Base-by-base conservation (phyloP, 2,329 filamentous ascomycete genomes). In the Fusarium protoensiforme region DNA sequence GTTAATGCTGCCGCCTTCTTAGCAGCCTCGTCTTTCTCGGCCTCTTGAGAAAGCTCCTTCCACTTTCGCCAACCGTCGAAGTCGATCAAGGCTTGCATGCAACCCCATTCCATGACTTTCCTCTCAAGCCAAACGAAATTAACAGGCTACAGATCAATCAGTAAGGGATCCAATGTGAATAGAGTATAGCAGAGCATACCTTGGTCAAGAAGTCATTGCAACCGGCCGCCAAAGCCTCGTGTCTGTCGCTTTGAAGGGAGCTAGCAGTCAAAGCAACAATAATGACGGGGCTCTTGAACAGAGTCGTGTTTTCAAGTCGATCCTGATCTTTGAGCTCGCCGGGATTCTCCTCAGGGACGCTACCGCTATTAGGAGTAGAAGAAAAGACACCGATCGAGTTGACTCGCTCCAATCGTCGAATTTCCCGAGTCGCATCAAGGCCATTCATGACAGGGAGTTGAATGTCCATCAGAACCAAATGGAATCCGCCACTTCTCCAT, bases 171-270 rank as follows among this genome's bases (percentile, higher is more conserved):
- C 41, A 3, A 16, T 8, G 29, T 11, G 24, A 2, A 18, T 16
- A 11, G 10, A 43, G 46, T 5, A 13, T 9, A 10, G 8, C 14
- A 31, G 29, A 38, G 75, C 88, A 75, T 86, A 96, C 95, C 92
- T 98, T 98, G 70, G 96, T 98, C 81, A 99, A 86, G 83, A 98
- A 99, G 83, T 99, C 96, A 81, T 99, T 99, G 82, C 96, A 98
- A 6, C 96, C 96, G 41, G 96, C 96, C 31, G 96, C 96, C 77
- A 98, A 85, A 5, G 96, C 96, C 82, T 98, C 95, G 80, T 98
- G 95, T 74, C 96, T 90, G 85, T 99, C 96, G 80, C 94, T 97
- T 83, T 98, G 96, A 79, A 99, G 85, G 69, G 94, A 97, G 77
- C 94, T 97, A 13, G 96, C 96, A 31, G 96, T 99, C 78, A 99